Conservation (phyloP, 768 basidiomycete genomes). For the Coprinopsis strossmayeri region DNA sequence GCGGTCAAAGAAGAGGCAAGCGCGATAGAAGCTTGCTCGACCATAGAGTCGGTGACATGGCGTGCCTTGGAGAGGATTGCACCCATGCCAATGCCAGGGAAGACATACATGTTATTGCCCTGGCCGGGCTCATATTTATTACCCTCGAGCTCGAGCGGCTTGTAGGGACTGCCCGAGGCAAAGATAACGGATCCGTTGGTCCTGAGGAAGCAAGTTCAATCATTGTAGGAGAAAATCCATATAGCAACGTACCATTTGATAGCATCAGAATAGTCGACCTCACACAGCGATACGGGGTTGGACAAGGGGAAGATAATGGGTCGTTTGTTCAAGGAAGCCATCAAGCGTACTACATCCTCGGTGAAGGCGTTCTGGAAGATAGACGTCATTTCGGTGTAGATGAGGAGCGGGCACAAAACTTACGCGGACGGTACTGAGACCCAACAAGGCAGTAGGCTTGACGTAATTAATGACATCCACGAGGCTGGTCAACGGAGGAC, state of each 20-base stretch:
- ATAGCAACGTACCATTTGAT: conserved; percentile 39
- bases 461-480: conserved; percentile 64
- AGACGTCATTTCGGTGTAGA: neutral
- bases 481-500: conserved; percentile 53
- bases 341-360: conserved; percentile 52
- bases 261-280: conserved; percentile 57
- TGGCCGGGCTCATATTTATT: conserved; percentile 58
- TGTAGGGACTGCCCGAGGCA: conserved; percentile 70
- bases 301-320: conserved; percentile 84
- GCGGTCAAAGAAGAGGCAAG: conserved; percentile 49
- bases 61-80: conserved; percentile 50
- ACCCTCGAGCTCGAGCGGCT: conserved; percentile 40
- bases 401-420: conserved; percentile 6
- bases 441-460: conserved; percentile 72
- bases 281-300: conserved; percentile 59
- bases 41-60: conserved; percentile 61
- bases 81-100: conserved; percentile 58
- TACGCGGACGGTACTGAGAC: conserved; percentile 56
- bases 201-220: conserved; percentile 26
- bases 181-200: conserved; percentile 63
- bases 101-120: conserved; percentile 78
- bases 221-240: neutral
- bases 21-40: conserved; percentile 60
- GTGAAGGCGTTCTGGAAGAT: conserved; percentile 51
- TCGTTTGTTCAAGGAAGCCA: conserved; percentile 56